Percentiles rank a stretch among this genome's conserved stretches.
These are phyloP conservation scores for Fraxinus anomala DNA, from an alignment of 257 asterid genomes.

Conservation along the genomic window DNA sequence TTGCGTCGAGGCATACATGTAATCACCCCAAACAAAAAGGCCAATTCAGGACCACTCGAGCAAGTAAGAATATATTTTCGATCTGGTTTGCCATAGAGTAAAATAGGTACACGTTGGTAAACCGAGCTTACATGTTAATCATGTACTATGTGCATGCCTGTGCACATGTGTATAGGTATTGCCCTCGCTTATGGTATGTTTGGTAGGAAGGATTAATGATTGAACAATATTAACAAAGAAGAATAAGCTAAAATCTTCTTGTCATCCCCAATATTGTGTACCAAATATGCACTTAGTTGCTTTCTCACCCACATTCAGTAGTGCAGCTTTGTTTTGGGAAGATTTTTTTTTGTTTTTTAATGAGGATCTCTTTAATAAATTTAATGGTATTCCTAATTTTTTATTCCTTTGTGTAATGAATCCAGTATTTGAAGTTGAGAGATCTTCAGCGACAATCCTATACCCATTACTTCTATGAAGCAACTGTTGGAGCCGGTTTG, in stretches of 20 bases:
- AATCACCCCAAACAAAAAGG: slow-evolving; percentile 95
- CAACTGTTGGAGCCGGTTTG: slow-evolving; percentile 99
- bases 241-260: not conserved
- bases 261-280: not conserved
- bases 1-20: slow-evolving; percentile 91
- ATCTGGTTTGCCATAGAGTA: not conserved
- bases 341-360: slow-evolving; percentile 18
- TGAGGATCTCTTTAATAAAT: not conserved
- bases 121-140: not conserved
- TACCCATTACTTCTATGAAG: slow-evolving; percentile 97
- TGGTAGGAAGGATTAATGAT: not conserved
- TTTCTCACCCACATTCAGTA: not conserved
- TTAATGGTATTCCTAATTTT: slow-evolving; percentile 1
- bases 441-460: slow-evolving; percentile 91
- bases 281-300: not conserved
- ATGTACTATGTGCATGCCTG: not conserved
- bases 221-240: not conserved
- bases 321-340: not conserved
- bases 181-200: not conserved
- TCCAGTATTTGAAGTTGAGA: slow-evolving; percentile 91
- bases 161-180: not conserved
- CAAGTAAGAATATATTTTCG: slow-evolving; percentile 49
- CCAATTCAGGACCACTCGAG: slow-evolving; percentile 97
- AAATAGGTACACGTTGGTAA: not conserved
- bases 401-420: slow-evolving; percentile 5